Conservation (phyloP, 257 asterid genomes). For the Scutellaria minor region DNA sequence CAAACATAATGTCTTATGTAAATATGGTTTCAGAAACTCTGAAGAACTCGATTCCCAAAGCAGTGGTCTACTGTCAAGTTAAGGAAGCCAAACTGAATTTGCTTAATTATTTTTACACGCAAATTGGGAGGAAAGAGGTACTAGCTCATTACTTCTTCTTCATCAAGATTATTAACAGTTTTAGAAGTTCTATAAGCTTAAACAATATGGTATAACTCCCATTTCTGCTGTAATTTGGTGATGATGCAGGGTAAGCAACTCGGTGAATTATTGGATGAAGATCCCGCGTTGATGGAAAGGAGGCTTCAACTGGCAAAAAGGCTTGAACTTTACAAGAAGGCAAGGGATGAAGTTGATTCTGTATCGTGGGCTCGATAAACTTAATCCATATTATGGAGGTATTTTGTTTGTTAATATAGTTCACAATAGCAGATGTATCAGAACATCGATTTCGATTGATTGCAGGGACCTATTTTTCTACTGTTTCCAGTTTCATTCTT, state of each 20-base stretch:
- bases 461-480: constrained; percentile 24
- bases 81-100: constrained; percentile 82
- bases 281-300: constrained; percentile 88
- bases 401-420: constrained; percentile 34
- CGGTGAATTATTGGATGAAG: constrained; percentile 71
- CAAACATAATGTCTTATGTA: constrained; percentile 80
- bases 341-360: constrained; percentile 85
- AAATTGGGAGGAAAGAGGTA: constrained; percentile 91
- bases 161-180: background rate
- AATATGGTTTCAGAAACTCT: constrained; percentile 74
- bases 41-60: constrained; percentile 78
- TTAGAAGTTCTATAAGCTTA: background rate
- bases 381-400: constrained; percentile 23
- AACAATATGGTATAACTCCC: background rate
- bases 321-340: constrained; percentile 87
- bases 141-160: background rate
- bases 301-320: constrained; percentile 73
- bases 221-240: constrained; percentile 18
- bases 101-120: constrained; percentile 72
- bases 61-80: constrained; percentile 92
- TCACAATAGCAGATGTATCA: background rate
- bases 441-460: constrained; percentile 18
- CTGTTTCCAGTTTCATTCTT: background rate
- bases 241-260: constrained; percentile 75
- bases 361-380: constrained; percentile 68